Evolutionary conservation across 257 asterid genomes (phyloP).

Genomic region (Ligustrum vulgare): DNA sequence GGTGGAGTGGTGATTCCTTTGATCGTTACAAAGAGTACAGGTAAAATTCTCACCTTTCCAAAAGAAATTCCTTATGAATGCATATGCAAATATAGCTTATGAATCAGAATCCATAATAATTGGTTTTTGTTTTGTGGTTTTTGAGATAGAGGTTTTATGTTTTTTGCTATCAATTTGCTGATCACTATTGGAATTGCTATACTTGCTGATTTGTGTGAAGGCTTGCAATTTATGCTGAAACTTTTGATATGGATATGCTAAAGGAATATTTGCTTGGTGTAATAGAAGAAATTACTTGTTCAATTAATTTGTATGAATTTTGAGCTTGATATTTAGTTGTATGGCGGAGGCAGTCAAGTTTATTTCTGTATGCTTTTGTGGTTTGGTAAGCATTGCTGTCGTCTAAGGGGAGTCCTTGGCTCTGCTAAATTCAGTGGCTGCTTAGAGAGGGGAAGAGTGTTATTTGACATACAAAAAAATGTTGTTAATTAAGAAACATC

Average conservation of each 20-base stretch:
- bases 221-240: neutral
- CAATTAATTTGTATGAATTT: too few species aligned
- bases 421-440: too few species aligned
- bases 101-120: neutral
- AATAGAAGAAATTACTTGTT: too few species aligned
- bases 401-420: too few species aligned
- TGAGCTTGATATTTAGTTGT: too few species aligned
- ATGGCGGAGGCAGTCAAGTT: too few species aligned
- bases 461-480: too few species aligned
- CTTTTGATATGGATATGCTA: neutral
- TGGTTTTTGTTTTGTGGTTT: neutral
- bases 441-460: too few species aligned
- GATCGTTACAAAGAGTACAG: constrained; percentile 65
- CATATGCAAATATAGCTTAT: neutral
- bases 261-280: too few species aligned
- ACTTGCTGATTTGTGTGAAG: neutral
- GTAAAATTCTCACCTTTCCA: constrained; percentile 25
- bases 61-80: neutral
- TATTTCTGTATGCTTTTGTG: too few species aligned
- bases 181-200: neutral
- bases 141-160: neutral
- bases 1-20: constrained; percentile 90
- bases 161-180: neutral
- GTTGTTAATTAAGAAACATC: too few species aligned
- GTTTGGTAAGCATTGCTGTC: too few species aligned